Evolutionary conservation across 2,329 filamentous ascomycete genomes (phyloP), one percentile per base, ranked within the genome.

Genomic region (Calonectria pteridis): DNA sequence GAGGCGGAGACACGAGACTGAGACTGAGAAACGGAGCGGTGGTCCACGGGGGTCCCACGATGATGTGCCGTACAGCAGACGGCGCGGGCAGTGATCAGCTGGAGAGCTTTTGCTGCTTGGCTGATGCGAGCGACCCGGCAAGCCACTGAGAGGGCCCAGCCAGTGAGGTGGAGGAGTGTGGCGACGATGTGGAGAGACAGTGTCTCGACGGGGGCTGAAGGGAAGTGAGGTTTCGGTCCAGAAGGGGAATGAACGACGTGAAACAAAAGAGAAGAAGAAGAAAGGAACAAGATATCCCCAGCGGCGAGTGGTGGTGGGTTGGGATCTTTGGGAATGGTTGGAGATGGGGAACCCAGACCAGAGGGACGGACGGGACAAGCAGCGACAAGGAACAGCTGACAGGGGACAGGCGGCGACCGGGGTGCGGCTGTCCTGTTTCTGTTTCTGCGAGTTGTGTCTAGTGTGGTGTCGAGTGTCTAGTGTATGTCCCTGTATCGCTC

Each of bases 181-280:
- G 72, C 65, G 63, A 59, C 51, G 73, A 55, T 65, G 63, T 59
- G 72, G 64, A 75, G 73, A 79, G 76, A 79, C 77, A 75, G 49
- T 58, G 74, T 76, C 73, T 76, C 74, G 53, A 67, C 43, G 53
- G n/a, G 37, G 26, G 40, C 14, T 11, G 26, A 40, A 33, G 50
- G 40, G 40, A 37, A 51, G 53, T 35, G 50, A 69, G 72, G 49
- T 29, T 33, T 31, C n/a, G 65, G 28, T 51, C 35, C 55, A 26
- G 64, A 40, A 20, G 62, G 50, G 29, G 66, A 35, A 31, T 28
- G 46, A 40, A 35, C 26, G 40, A 37, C 65, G 66, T 29, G 40
- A 69, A 50, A n/a, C 46, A 23, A 67, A 23, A 58, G 18, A 63
- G 37, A 50, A 31, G 46, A 40, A 50, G 69, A 43, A 29, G 40